Conservation (phyloP, 75 land plant species). For the Pseudotsuga menziesii region DNA sequence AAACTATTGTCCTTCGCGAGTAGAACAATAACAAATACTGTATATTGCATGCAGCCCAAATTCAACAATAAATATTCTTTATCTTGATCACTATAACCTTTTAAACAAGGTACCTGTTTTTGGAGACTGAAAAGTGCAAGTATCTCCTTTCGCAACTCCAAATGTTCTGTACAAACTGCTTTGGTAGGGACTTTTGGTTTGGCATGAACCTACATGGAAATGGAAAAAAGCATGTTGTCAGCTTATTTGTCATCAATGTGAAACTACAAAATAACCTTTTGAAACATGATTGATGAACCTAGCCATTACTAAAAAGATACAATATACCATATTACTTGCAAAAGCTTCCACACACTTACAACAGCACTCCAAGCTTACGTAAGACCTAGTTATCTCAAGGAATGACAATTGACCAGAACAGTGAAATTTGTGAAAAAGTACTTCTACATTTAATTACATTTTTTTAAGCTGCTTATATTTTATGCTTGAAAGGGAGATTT, state of each 20-base stretch:
- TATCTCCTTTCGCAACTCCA: constrained; percentile 91
- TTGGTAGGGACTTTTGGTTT: constrained; percentile 94
- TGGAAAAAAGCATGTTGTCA: background rate
- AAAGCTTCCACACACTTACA: background rate
- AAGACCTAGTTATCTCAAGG: background rate
- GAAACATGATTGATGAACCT: background rate
- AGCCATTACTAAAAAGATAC: background rate
- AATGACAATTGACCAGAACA: background rate
- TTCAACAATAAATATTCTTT: too few relatives aligned
- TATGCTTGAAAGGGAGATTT: too few relatives aligned
- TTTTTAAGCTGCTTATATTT: too few relatives aligned
- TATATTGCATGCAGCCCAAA: too few relatives aligned
- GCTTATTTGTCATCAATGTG: background rate
- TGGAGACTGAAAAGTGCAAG: constrained; percentile 76
- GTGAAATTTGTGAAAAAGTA: background rate
- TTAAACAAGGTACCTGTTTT: constrained; percentile 61
- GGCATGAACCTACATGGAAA: constrained; percentile 53
- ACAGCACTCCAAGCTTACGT: background rate
- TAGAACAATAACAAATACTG: too few relatives aligned
- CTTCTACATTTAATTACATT: too few relatives aligned
- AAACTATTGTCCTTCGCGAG: too few relatives aligned
- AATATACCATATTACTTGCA: background rate
- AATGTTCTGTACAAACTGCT: constrained; percentile 90
- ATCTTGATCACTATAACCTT: background rate
- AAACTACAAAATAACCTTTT: background rate